Evolutionary conservation across 1,139 yeast species (phyloP), one percentile per base, ranked within the genome.

Genomic region (Candida dubliniensis): DNA sequence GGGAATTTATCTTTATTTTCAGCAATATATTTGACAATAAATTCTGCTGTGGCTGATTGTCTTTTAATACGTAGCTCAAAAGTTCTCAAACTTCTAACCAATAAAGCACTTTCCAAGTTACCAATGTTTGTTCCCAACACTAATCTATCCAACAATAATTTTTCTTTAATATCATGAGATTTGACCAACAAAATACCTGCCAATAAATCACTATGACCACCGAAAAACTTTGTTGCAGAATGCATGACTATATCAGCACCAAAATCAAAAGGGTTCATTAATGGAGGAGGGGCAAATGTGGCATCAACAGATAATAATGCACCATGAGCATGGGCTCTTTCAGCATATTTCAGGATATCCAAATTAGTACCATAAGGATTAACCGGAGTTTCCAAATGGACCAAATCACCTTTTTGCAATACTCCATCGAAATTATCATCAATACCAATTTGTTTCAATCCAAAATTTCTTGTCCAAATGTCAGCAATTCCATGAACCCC

Each of bases 281-380:
- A 67, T 7, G 96, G 96, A 12, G 96, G 96, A 23, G 97, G 97
- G 2, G 96, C 97, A 62, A 91, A 84, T 0, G 97, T 91, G 1
- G 96, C 79, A 61, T 91, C 98, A 8, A 90, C 84, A 24, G 82
- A 59, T 24, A 91, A 63, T 23, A 71, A 60, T 0, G 96, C 95
- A 2, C 90, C 89, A 45, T 76, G 74, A 0, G 71, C 66, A 58
- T 89, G 96, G 0, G 95, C 93, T 43, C 72, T 67, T 2, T 77
- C 68, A 2, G 91, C 89, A 58, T 75, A 85, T 43, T 76, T 65
- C 18, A 69, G 66, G 44, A 90, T 79, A 57, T 86, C 88, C 43
- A 71, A 67, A n/a, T 84, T 79, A 7, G 76, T 68, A 1, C 96
- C 96, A 43, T 76, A 79, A 14, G 97, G 97, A 61, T 91, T 91